Base-by-base conservation (phyloP, 2,329 filamentous ascomycete genomes). In the Emericellopsis cladophorae region DNA sequence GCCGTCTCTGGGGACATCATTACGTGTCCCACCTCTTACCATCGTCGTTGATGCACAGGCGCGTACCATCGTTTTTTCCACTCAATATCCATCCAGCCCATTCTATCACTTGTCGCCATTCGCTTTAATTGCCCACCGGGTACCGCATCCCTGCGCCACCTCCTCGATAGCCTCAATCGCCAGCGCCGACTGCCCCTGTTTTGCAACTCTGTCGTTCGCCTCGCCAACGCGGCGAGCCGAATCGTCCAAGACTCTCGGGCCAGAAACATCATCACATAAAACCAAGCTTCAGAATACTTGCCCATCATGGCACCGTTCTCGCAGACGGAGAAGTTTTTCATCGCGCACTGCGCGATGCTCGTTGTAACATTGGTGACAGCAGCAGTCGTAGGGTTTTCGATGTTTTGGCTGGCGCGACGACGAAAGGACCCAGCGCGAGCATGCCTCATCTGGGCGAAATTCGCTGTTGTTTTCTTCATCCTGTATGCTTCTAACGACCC, bases 391-490 rank as follows among this genome's bases (percentile, higher is more conserved):
- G 47, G 52, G 44, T 41, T 52, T 24, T 46, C 41, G 21, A 39
- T 52, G 10, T 33, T 53, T 11, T 52, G 50, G 33, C n/a, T 46
- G 7, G 45, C 47, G 1, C 50, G 50, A 2, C 43, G 46, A 24
- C 44, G 44, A 15, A 45, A 43, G 0, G 55, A 58, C 26, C 46
- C 48, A 2, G 50, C 50, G 1, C 44, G 53, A 31, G 45, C 37
- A 23, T 55, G 49, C 15, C 48, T 54, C 11, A 44, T 37, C 3
- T 52, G 43, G 15, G 48, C 53, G 38, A 56, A 55, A 36, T 4
- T 40, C 2, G 51, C 53, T 1, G 44, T 59, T 10, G 40, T 44
- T 1, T 37, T 50, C 0, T 59, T 50, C 23, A 31, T 43, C 5
- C 21, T 49, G 58, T 61, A 37, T 37, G 55, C 18, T n/a, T 6